These are phyloP conservation scores for Thalia dealbata DNA, from an alignment of 176 grass and related monocot genomes.

Conservation along the genomic window DNA sequence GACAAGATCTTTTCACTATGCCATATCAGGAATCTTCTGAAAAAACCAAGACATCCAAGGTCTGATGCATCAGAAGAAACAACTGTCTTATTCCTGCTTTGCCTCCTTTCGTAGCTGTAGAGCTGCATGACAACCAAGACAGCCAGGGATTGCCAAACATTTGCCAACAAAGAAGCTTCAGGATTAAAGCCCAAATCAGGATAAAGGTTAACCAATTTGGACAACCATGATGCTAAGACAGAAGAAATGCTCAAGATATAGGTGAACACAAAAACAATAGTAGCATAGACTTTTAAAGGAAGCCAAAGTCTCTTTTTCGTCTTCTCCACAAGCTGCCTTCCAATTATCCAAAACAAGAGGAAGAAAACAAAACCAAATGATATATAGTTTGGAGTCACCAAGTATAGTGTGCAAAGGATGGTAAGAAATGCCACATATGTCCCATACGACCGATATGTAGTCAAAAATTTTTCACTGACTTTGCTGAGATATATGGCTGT, in stretches of 20 bases:
- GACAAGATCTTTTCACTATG: constrained; percentile 90
- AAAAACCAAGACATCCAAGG: constrained; percentile 55
- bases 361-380: constrained; percentile 97
- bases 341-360: constrained; percentile 97
- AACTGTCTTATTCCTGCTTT: constrained; percentile 59
- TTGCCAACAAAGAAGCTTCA: constrained; percentile 61
- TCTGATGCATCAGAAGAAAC: constrained; percentile 70
- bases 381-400: constrained; percentile 96
- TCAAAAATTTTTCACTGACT: constrained; percentile 76
- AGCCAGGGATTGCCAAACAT: constrained; percentile 93
- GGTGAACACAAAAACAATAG: constrained; percentile 69
- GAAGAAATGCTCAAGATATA: constrained; percentile 74
- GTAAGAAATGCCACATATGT: constrained; percentile 94
- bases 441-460: constrained; percentile 82
- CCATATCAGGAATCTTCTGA: constrained; percentile 88
- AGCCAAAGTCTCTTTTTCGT: constrained; percentile 75
- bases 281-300: constrained; percentile 78
- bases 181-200: constrained; percentile 87
- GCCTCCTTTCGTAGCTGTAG: constrained; percentile 91
- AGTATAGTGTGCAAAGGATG: constrained; percentile 83
- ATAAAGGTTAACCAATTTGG: constrained; percentile 60
- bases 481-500: constrained; percentile 87
- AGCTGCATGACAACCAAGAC: constrained; percentile 96
- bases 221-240: constrained; percentile 46
- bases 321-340: constrained; percentile 83